A percentile compares a stretch with the other conserved stretches of the same genome.
Evolutionary conservation across 1,139 yeast genomes (phyloP).

Genomic region (Sugiyamaella grinbergsii): DNA sequence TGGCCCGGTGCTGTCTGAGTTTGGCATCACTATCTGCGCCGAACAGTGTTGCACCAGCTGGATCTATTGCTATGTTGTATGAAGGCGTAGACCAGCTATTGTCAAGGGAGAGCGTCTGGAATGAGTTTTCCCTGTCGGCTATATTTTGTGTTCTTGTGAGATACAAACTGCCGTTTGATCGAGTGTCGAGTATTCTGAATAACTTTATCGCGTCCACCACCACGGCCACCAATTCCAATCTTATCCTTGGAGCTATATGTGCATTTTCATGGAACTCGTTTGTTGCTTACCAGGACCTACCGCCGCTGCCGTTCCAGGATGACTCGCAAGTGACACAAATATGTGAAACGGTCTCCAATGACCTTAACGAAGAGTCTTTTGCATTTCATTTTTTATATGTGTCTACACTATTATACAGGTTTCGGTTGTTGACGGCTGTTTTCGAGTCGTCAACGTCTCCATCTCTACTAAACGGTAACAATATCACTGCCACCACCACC

Average conservation of each 20-base stretch:
- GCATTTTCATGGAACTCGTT: constrained; percentile 28
- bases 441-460: not conserved
- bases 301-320: not conserved
- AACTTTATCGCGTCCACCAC: constrained; percentile 1
- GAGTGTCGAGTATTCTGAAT: constrained; percentile 12
- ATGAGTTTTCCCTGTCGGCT: constrained; percentile 22
- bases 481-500: not conserved
- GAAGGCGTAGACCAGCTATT: constrained; percentile 26
- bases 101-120: constrained; percentile 24
- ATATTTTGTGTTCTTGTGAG: constrained; percentile 19
- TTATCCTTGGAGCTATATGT: constrained; percentile 23
- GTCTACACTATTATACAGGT: constrained; percentile 24
- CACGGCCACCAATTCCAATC: constrained; percentile 3
- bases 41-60: constrained; percentile 24
- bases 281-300: constrained; percentile 14
- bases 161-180: constrained; percentile 13
- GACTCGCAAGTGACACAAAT: constrained; percentile 10
- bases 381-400: constrained; percentile 26
- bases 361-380: constrained; percentile 27
- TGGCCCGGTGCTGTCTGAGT: constrained; percentile 28
- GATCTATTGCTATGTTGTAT: constrained; percentile 23
- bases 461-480: constrained; percentile 1
- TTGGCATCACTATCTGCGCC: constrained; percentile 27
- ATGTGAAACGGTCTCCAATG: constrained; percentile 17
- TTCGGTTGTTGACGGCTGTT: constrained; percentile 8